phyloP scores from a whole-genome alignment of 306 rosid species.

The Vigna mungo region DNA sequence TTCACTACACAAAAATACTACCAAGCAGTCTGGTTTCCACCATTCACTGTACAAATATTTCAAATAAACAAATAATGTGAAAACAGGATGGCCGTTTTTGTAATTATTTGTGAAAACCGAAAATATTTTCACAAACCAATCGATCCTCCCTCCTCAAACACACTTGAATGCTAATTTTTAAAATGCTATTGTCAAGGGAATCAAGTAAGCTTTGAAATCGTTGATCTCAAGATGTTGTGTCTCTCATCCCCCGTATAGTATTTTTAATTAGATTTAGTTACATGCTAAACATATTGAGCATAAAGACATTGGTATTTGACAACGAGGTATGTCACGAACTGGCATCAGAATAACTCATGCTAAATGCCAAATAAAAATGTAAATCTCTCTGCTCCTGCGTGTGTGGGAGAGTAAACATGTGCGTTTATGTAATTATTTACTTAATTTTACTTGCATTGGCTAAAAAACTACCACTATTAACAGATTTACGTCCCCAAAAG shows the following conservation, averaged over 20 bases:
- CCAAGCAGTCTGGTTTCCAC: background rate
- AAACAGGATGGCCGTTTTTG: background rate
- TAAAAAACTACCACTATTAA: background rate
- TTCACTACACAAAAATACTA: slow-evolving; percentile 4
- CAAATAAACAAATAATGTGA: background rate
- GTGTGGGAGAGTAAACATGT: background rate
- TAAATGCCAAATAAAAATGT: background rate
- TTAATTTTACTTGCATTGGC: slow-evolving; percentile 24
- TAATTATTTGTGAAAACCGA: background rate
- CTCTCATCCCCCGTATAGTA: background rate
- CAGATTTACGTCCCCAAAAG: slow-evolving; percentile 2
- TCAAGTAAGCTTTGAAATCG: background rate
- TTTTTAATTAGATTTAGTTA: background rate
- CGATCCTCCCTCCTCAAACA: background rate
- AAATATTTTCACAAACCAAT: background rate
- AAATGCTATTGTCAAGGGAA: slow-evolving; percentile 11
- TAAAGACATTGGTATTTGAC: background rate
- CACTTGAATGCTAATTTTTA: background rate
- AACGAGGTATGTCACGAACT: background rate
- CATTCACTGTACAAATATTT: background rate
- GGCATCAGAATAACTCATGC: background rate
- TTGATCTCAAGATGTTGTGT: background rate
- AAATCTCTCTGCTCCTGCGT: background rate
- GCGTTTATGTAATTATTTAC: background rate
- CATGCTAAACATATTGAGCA: background rate